Conservation (phyloP, 441 rosid species). For the Erodium chrysanthum region DNA sequence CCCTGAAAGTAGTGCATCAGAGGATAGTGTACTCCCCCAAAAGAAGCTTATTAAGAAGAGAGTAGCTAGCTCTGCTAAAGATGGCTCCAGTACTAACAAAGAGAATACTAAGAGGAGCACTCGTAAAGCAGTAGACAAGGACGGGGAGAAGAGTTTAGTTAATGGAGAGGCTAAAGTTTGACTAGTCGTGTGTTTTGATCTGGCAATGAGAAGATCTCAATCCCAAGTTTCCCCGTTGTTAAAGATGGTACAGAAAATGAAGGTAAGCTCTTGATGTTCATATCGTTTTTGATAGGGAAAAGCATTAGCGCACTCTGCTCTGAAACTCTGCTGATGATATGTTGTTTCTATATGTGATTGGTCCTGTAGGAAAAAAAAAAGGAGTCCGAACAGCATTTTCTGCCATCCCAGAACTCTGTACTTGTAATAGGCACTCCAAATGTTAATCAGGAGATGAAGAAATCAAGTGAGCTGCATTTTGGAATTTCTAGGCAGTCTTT, state of each 20-base stretch:
- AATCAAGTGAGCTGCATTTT: not conserved
- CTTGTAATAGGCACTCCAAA: not conserved
- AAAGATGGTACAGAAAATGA: constrained; percentile 8
- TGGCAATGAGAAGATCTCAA: constrained; percentile 18
- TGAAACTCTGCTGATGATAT: not conserved
- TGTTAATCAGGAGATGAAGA: not conserved
- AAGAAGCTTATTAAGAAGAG: constrained; percentile 52
- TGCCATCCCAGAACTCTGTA: not conserved
- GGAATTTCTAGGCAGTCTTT: not conserved
- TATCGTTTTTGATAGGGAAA: not conserved
- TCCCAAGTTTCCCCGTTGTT: not conserved
- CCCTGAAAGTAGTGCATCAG: constrained; percentile 29
- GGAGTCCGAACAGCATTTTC: not conserved
- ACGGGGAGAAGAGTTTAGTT: constrained; percentile 41
- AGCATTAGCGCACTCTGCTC: not conserved
- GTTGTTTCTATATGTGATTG: not conserved
- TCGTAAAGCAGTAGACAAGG: constrained; percentile 27
- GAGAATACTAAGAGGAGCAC: constrained; percentile 33
- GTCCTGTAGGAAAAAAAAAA: not conserved
- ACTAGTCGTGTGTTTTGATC: constrained; percentile 19
- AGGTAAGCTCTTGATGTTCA: not conserved
- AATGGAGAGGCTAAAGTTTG: constrained; percentile 66
- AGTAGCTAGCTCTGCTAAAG: constrained; percentile 36
- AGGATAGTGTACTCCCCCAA: constrained; percentile 32
- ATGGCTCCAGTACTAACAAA: constrained; percentile 25